Percentiles rank a stretch among this genome's conserved stretches.
Evolutionary conservation across 305 asterid genomes (phyloP).

Genomic region (Solanum hybrid): DNA sequence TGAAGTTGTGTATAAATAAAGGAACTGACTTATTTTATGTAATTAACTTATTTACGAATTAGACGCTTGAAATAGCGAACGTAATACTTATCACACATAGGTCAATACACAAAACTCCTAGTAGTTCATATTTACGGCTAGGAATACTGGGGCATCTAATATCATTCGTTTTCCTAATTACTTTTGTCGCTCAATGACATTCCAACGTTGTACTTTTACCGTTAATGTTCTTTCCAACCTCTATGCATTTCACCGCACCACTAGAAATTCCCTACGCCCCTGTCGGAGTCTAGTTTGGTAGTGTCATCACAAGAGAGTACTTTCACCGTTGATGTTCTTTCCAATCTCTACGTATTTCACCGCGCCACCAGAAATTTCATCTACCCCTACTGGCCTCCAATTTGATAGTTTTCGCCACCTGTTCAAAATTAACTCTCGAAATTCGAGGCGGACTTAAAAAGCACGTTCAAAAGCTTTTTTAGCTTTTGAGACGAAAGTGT

Average conservation of each 20-base stretch:
- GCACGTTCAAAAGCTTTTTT: too few species aligned
- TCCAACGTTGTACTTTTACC: background rate
- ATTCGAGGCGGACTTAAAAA: background rate
- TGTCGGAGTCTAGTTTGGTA: background rate
- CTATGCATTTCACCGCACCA: background rate
- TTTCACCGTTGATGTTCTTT: background rate
- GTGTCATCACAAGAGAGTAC: background rate
- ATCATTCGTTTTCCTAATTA: background rate
- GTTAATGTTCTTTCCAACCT: background rate
- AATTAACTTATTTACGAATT: background rate
- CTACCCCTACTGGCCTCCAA: background rate
- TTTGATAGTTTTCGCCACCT: background rate
- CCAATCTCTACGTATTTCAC: background rate
- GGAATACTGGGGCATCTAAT: background rate
- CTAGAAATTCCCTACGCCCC: background rate
- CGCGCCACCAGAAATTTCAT: background rate
- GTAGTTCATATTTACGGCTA: background rate
- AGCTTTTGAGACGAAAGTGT: background rate
- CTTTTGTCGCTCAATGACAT: background rate
- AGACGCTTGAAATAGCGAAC: background rate
- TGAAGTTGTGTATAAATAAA: background rate
- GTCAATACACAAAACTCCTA: background rate
- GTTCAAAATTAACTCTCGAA: background rate
- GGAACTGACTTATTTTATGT: background rate
- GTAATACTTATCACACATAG: background rate